Percentiles rank a stretch among this genome's conserved stretches.
Conservation (phyloP, 345 rosid species). For the Clausena lansium region DNA sequence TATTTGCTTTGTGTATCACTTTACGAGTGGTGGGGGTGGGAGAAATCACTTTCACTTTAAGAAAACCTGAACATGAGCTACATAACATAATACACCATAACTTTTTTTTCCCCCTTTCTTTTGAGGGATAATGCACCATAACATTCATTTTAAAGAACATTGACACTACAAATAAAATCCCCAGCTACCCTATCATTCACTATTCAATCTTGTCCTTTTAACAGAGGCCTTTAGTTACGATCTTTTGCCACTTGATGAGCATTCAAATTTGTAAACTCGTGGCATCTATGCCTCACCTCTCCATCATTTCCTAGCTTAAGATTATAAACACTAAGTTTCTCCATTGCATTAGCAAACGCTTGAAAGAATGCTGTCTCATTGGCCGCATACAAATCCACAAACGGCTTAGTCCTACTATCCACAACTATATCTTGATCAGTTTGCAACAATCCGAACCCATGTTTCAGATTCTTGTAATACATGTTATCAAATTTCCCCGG, state of each 20-base stretch:
- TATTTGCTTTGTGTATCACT: not conserved
- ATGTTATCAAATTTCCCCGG: slow-evolving; percentile 56
- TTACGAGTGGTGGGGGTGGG: too few species aligned
- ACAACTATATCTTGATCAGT: slow-evolving; percentile 41
- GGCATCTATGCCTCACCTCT: slow-evolving; percentile 59
- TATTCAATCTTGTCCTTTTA: too few species aligned
- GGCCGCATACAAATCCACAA: slow-evolving; percentile 49
- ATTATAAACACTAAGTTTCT: slow-evolving; percentile 43
- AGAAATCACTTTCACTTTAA: too few species aligned
- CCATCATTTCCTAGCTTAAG: slow-evolving; percentile 50
- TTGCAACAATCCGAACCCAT: slow-evolving; percentile 43
- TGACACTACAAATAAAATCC: not conserved
- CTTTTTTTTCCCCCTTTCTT: too few species aligned
- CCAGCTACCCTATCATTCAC: not conserved
- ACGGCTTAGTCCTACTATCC: slow-evolving; percentile 47
- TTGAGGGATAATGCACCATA: not conserved
- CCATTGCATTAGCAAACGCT: slow-evolving; percentile 50
- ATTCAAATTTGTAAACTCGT: slow-evolving; percentile 42
- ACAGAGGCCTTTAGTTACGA: not conserved
- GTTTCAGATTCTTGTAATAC: slow-evolving; percentile 45
- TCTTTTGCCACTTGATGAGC: not conserved
- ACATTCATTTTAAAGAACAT: not conserved
- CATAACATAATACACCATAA: not conserved
- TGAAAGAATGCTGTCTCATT: slow-evolving; percentile 50
- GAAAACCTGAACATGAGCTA: too few species aligned